Evolutionary conservation across 495 filamentous ascomycete species (phyloP).

Genomic region (Coniosporium apollinis): DNA sequence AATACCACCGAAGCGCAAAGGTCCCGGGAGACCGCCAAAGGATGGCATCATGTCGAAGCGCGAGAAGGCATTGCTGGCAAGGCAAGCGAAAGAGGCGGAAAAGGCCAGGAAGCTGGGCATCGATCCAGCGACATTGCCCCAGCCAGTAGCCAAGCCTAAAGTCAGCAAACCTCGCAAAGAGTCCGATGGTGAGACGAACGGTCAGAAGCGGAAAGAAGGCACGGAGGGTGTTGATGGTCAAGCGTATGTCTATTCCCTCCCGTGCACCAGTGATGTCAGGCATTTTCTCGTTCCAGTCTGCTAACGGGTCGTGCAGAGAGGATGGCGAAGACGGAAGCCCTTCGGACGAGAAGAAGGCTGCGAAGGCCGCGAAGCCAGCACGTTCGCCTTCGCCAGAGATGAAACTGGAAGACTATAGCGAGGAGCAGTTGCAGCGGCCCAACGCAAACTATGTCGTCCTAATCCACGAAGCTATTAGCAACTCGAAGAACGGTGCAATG

Average conservation of each 20-base stretch:
- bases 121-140: conserved; percentile 7
- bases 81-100: conserved; percentile 31
- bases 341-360: conserved; percentile 41
- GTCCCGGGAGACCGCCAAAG: conserved; percentile 78
- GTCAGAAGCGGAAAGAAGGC: conserved; percentile 11
- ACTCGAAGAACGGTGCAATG: conserved; percentile 42
- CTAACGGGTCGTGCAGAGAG: too few relatives aligned
- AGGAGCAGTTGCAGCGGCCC: conserved; percentile 74
- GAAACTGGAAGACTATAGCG: conserved; percentile 58
- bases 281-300: too few relatives aligned
- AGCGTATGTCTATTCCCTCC: too few relatives aligned
- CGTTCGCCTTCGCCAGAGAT: conserved; percentile 56
- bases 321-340: too few relatives aligned
- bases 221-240: too few relatives aligned
- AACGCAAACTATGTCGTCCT: conserved; percentile 74
- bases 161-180: conserved; percentile 9
- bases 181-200: conserved; percentile 7
- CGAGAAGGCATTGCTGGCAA: conserved; percentile 49
- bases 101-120: conserved; percentile 24
- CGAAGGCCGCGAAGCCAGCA: conserved; percentile 43
- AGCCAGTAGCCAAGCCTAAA: conserved; percentile 1
- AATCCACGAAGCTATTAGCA: conserved; percentile 74
- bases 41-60: conserved; percentile 88
- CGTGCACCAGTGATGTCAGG: too few relatives aligned
- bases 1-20: conserved; percentile 48